Evolutionary conservation across 2,329 filamentous ascomycete genomes (phyloP).

Genomic region (Epichloe baconii): DNA sequence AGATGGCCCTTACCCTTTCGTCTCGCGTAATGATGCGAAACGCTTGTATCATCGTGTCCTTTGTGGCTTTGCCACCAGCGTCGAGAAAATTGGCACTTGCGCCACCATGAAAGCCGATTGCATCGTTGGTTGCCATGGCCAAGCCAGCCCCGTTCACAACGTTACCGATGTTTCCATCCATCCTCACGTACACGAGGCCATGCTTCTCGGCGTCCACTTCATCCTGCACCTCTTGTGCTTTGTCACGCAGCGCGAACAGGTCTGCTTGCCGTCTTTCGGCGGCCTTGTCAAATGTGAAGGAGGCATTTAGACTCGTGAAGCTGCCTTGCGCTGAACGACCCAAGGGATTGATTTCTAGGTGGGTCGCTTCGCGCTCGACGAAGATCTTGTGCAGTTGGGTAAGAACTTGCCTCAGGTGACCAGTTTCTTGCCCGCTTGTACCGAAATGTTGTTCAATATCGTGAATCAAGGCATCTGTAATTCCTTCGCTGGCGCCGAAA

Average conservation of each 20-base stretch:
- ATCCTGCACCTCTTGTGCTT: slow-evolving; percentile 18
- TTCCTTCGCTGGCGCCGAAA: slow-evolving; percentile 16
- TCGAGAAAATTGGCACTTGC: slow-evolving; percentile 74
- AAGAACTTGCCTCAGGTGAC: slow-evolving; percentile 12
- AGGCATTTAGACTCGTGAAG: slow-evolving; percentile 23
- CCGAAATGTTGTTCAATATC: slow-evolving; percentile 7
- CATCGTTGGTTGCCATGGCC: slow-evolving; percentile 84
- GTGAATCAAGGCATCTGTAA: slow-evolving; percentile 13
- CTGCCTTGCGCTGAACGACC: slow-evolving; percentile 14
- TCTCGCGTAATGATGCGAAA: slow-evolving; percentile 66
- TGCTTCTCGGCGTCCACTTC: slow-evolving; percentile 33
- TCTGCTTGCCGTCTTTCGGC: slow-evolving; percentile 27
- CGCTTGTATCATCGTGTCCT: slow-evolving; percentile 62
- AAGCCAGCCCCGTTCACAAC: slow-evolving; percentile 82
- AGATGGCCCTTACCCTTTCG: slow-evolving; percentile 51
- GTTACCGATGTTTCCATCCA: slow-evolving; percentile 55
- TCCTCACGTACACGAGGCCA: slow-evolving; percentile 68
- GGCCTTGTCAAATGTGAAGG: slow-evolving; percentile 35
- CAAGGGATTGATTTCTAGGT: slow-evolving; percentile 29
- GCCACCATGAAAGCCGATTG: slow-evolving; percentile 54
- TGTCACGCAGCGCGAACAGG: slow-evolving; percentile 25
- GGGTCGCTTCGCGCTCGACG: slow-evolving; percentile 30
- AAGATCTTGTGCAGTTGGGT: slow-evolving; percentile 25
- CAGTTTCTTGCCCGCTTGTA: not conserved
- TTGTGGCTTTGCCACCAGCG: slow-evolving; percentile 78